Evolutionary conservation across 805 yeast species (phyloP), one percentile per base, ranked within the genome.

Genomic region (Suhomyces sp.): DNA sequence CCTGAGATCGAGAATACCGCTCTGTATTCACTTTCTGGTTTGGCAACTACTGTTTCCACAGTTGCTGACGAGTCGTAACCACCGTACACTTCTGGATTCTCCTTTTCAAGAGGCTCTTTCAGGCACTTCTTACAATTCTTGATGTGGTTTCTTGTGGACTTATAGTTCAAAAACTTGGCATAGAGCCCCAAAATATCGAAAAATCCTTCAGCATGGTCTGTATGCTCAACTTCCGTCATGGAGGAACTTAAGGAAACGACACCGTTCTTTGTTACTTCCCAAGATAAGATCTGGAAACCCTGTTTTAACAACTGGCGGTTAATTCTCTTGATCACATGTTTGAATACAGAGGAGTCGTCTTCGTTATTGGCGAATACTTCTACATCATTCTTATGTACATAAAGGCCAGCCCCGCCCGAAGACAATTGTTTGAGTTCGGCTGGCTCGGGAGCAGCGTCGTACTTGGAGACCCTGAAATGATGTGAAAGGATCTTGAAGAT

Each of bases 1-100:
- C 72, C 54, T 44, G 71, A 70, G 33, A 83, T 63, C 6, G 79
- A 61, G 36, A 76, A 71, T 1, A 75, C 70, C 0, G 83, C 86
- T 31, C 71, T 44, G 38, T 41, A 63, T 28, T 65, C 70, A 19
- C 46, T 50, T 13, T 40, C 43, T 3, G 48, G 44, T 13, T 40
- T 48, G 12, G 46, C 54, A 16, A 59, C 59, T 3, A 50, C 49
- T 2, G 65, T 58, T 23, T 56, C 61, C 14, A 57, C 25, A 3
- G 53, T 56, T 3, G 25, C 33, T 1, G 50, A 39, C 10, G 26
- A 29, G 22, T 40, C 38, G 13, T 31, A 36, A 10, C 26, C 38
- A 2, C 12, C 28, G 8, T 46, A 25, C 1, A 29, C 19, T 13
- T 24, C 40, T 4, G n/a, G n/a, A n/a, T 44, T 36, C 9, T 39